A percentile compares a stretch with the other conserved stretches of the same genome.
phyloP scores from a whole-genome alignment of 352 stramenopile species.

The Globisporangium uncinulatum region DNA sequence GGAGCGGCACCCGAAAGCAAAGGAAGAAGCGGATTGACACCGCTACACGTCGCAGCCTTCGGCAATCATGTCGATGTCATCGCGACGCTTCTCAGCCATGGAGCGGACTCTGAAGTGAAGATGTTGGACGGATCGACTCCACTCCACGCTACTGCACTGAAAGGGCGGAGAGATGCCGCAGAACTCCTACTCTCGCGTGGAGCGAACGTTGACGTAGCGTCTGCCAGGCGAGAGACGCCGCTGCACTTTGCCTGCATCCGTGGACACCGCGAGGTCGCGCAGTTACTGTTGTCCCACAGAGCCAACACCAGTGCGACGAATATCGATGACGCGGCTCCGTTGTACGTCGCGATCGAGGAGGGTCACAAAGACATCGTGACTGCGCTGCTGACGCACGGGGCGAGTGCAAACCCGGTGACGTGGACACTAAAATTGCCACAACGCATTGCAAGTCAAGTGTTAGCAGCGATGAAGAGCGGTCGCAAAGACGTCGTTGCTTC shows the following conservation, averaged over 20 bases:
- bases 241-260: neutral
- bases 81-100: neutral
- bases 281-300: too few relatives aligned
- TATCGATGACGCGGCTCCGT: too few relatives aligned
- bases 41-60: neutral
- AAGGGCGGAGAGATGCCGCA: neutral
- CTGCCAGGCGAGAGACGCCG: neutral
- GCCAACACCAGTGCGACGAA: too few relatives aligned
- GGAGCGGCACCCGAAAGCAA: neutral
- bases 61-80: neutral
- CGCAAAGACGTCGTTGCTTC: too few relatives aligned
- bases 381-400: too few relatives aligned
- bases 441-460: too few relatives aligned
- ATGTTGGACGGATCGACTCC: neutral
- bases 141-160: neutral
- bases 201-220: neutral
- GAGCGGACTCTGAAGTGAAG: neutral
- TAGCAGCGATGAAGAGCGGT: too few relatives aligned
- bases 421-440: too few relatives aligned
- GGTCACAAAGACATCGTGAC: too few relatives aligned
- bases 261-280: neutral
- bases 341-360: too few relatives aligned
- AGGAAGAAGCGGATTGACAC: neutral
- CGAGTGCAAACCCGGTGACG: too few relatives aligned
- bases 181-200: neutral